Evolutionary conservation across 495 filamentous ascomycete species (phyloP).

Genomic region (Xylaria grammica): DNA sequence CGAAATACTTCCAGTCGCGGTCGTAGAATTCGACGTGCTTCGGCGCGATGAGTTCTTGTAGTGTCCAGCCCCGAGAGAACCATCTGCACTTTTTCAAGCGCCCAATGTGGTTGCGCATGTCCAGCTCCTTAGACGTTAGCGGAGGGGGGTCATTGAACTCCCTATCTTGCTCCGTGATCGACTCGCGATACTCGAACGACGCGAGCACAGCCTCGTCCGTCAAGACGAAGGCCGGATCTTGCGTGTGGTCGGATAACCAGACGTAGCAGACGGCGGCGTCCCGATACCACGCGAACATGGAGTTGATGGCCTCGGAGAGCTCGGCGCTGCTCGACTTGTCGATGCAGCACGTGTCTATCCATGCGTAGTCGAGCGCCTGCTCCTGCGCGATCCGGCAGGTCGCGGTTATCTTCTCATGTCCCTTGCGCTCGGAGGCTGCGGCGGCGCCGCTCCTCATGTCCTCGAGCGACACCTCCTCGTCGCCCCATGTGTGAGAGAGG

Average conservation of each 20-base stretch:
- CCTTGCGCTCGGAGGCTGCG: slow-evolving; percentile 13
- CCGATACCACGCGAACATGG: slow-evolving; percentile 47
- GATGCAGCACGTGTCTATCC: slow-evolving; percentile 49
- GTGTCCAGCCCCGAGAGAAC: slow-evolving; percentile 38
- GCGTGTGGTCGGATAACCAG: slow-evolving; percentile 40
- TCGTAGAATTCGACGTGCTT: slow-evolving; percentile 28
- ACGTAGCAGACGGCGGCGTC: slow-evolving; percentile 40
- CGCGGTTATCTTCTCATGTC: slow-evolving; percentile 32
- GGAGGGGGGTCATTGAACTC: slow-evolving; percentile 22
- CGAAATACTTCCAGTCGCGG: slow-evolving; percentile 32
- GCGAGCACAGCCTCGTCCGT: slow-evolving; percentile 17
- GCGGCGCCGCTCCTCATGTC: slow-evolving; percentile 31
- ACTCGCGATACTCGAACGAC: slow-evolving; percentile 25
- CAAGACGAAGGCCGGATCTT: slow-evolving; percentile 12
- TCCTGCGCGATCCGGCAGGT: slow-evolving; percentile 28
- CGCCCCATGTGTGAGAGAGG: slow-evolving; percentile 42
- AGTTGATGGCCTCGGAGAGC: slow-evolving; percentile 47
- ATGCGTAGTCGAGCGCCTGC: slow-evolving; percentile 30
- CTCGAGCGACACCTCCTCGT: slow-evolving; percentile 35
- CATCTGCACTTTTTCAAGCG: slow-evolving; percentile 26
- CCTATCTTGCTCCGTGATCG: slow-evolving; percentile 10
- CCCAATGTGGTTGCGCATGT: slow-evolving; percentile 24
- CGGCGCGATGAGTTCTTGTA: slow-evolving; percentile 37
- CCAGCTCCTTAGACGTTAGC: slow-evolving; percentile 20
- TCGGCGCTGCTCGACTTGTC: slow-evolving; percentile 49